Percentiles rank a stretch among this genome's conserved stretches.
Evolutionary conservation across 495 filamentous ascomycete species (phyloP).

Genomic region (Trichoderma asperelloides): DNA sequence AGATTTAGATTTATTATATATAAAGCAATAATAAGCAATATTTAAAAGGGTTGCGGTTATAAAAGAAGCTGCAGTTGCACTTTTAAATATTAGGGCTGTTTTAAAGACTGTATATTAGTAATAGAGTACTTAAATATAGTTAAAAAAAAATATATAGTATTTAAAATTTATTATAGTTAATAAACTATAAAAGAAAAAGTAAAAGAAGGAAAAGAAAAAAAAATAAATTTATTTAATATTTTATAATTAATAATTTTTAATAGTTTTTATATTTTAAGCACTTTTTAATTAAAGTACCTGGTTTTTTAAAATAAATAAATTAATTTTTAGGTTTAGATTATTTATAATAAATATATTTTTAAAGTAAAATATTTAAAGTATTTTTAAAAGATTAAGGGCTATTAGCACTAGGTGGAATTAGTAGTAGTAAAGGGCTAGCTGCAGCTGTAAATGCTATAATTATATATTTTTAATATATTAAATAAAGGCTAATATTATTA

Average conservation of each 20-base stretch:
- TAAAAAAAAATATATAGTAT: neutral
- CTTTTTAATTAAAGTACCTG: neutral
- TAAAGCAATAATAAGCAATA: no score
- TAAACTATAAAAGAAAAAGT: no score
- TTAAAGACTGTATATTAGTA: no score
- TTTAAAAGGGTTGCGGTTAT: no score
- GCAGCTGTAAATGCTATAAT: neutral
- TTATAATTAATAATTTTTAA: slow-evolving; percentile 1
- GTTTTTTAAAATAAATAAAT: slow-evolving; percentile 6
- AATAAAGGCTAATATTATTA: no score
- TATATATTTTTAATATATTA: neutral
- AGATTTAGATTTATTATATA: no score
- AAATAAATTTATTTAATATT: no score
- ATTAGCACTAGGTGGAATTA: neutral
- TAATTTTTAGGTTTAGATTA: neutral
- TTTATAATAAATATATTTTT: slow-evolving; percentile 1
- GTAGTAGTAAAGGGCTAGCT: neutral
- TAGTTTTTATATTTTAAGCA: neutral
- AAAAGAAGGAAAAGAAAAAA: no score
- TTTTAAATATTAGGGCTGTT: no score
- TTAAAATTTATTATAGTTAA: no score
- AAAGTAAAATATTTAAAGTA: no score
- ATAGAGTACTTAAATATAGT: neutral
- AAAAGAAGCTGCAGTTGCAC: no score
- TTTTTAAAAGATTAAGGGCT: neutral